Base-by-base conservation (phyloP, 805 yeast species). In the Kodamaea hsintzibuensis region DNA sequence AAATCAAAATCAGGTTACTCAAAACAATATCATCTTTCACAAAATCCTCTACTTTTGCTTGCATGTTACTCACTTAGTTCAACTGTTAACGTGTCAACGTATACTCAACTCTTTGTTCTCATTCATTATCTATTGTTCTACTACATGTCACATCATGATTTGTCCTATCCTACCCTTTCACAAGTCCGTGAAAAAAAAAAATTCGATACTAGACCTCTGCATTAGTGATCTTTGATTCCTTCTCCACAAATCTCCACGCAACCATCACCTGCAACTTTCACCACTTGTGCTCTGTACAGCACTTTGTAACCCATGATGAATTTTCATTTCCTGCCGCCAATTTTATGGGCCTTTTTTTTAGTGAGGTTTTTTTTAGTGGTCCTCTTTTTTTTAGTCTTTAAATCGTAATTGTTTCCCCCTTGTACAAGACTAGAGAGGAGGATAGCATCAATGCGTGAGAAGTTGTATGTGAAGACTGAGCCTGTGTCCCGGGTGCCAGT, bases 381-480 rank as follows among this genome's bases (percentile, higher is more conserved):
- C 33, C 18, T 10, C n/a, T 16, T 27, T 45, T 45, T 45, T 30
- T 18, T 14, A 30, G 39, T 8, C 27, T 14, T n/a, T 30, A 12
- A 43, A 43, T 27, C 22, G 16, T 44, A 27, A 27, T 45, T 45
- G 16, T 30, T n/a, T 45, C 38, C 48, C 48, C 48, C 48, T 30
- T 45, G 25, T 42, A 42, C 19, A 42, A 42, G 45, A 45, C 18
- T 14, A 43, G 27, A 30, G 30, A 16, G 38, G 33, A 27, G 18
- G 22, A 45, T 17, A 42, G 25, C 25, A 37, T 25, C 39, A 8
- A 19, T 33, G n/a, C 48, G 48, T 2, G 48, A 45, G 48, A 45
- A 45, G 48, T 45, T 45, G 48, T 45, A 25, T 25, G 48, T 45
- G 39, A 33, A 12, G 18, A 45, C 48, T 38, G 38, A 27, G 38